phyloP scores from a whole-genome alignment of 139 green algal species.

The Axilococcus clingmanii region DNA sequence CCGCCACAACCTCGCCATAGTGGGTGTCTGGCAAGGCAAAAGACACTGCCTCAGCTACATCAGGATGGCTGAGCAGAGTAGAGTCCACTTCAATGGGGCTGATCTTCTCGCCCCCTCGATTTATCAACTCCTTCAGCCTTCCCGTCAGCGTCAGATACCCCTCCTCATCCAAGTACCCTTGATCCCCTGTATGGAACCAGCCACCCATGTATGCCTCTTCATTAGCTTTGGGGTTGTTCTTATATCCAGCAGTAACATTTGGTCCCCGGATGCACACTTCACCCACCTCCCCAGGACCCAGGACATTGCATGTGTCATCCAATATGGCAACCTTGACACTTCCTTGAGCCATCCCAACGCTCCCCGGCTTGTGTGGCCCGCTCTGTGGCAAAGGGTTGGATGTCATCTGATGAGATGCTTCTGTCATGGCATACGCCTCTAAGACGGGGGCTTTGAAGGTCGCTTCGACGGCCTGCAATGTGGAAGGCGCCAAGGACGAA shows the following conservation, averaged over 20 bases:
- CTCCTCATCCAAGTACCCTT: conserved; percentile 60
- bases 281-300: conserved; percentile 28
- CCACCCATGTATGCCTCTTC: conserved; percentile 46
- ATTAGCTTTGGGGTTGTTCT: conserved; percentile 64
- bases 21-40: conserved; percentile 74
- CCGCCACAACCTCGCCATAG: conserved; percentile 76
- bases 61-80: conserved; percentile 57
- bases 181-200: conserved; percentile 70
- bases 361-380: conserved; percentile 1
- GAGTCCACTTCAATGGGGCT: conserved; percentile 53
- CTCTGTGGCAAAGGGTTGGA: neutral
- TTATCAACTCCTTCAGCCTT: conserved; percentile 89
- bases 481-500: neutral
- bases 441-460: neutral
- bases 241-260: conserved; percentile 74
- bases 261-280: conserved; percentile 70
- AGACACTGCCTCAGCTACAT: conserved; percentile 65
- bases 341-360: neutral
- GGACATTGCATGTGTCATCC: neutral
- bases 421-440: conserved; percentile 2
- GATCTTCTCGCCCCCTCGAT: conserved; percentile 81
- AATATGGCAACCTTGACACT: neutral
- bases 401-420: neutral
- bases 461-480: neutral
- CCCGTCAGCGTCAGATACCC: conserved; percentile 75